phyloP scores from a whole-genome alignment of 805 yeast species.

The Barnettozyma vustinii region DNA sequence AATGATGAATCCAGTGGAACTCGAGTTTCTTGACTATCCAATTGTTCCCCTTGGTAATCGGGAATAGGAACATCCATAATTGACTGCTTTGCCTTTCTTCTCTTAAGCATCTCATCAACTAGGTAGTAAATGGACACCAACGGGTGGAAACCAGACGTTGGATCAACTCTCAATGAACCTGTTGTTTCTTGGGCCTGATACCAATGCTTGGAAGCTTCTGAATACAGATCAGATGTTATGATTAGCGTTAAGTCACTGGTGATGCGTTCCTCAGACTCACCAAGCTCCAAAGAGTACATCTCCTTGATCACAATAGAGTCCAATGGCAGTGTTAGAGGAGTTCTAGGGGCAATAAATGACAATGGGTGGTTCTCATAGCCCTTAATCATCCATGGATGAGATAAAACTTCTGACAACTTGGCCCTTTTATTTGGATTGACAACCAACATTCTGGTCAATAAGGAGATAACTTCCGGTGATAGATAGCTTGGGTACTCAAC shows the following conservation, averaged over 20 bases:
- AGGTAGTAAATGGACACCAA: constrained; percentile 79
- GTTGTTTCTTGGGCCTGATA: constrained; percentile 19
- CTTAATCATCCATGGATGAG: constrained; percentile 92
- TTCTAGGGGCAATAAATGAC: constrained; percentile 69
- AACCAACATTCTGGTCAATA: constrained; percentile 83
- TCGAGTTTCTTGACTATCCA: constrained; percentile 8
- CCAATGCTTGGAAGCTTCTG: constrained; percentile 59
- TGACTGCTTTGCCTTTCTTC: constrained; percentile 57
- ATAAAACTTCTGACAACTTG: constrained; percentile 65
- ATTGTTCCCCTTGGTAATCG: constrained; percentile 13
- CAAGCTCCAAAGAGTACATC: constrained; percentile 76
- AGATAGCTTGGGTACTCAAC: constrained; percentile 87
- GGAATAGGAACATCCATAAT: constrained; percentile 26
- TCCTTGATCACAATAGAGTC: constrained; percentile 63
- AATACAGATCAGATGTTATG: constrained; percentile 62
- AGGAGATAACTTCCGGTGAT: constrained; percentile 72
- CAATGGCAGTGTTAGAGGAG: constrained; percentile 67
- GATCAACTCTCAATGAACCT: constrained; percentile 32
- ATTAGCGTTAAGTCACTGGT: constrained; percentile 50
- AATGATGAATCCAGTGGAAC: constrained; percentile 3
- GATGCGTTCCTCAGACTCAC: constrained; percentile 53
- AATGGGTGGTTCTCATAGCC: constrained; percentile 75
- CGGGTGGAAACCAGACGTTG: constrained; percentile 86
- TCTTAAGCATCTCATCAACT: constrained; percentile 75
- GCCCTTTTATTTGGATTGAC: constrained; percentile 86